Evolutionary conservation across 495 filamentous ascomycete genomes (phyloP), one percentile per base, ranked within the genome.

Genomic region (Terfezia boudieri): DNA sequence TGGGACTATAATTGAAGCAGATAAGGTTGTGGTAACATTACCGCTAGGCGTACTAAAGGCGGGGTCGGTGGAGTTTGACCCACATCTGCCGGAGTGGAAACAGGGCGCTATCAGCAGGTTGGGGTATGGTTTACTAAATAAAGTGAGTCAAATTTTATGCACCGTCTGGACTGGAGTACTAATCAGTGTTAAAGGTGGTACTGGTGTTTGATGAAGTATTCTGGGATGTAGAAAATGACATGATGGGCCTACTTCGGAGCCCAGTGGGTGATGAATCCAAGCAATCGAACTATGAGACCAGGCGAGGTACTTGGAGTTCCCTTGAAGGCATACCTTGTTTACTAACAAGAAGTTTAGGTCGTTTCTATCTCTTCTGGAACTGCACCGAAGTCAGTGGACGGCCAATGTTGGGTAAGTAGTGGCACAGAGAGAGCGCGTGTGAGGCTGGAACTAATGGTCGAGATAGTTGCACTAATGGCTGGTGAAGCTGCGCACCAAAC

Each of bases 361-460:
- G 88, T 9, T 94, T 90, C 70, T 99, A 95, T 61, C 76, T 96
- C 60, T 95, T 94, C 76, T 96, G 93, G 78, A 96, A 99, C 63
- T 83, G 85, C 55, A 79, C 86, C 55, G 83, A 85, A 56, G 92
- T 84, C 2, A 85, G 83, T 51, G 90, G 90, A 7, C 72, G 86
- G 36, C 90, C 90, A 4, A 82, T 84, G 5, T 70, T 98, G 16
- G 59, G 59, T 61, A 59, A 11, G 37, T 9, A 32, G 4, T 16
- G 11, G 32, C 20, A 17, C 9, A 32, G 26, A 32, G 26, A 32
- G 26, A 32, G 26, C 4, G 26, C 26, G 26, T 32, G 26, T 32
- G 26, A 32, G 4, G 4, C 26, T 5, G 26, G 26, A 0, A 7
- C 26, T 32, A 32, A 32, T 32, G 26, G 26, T 9, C 17, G 41